Conservation (phyloP, 2,329 filamentous ascomycete genomes). For the Penicillium sp. region DNA sequence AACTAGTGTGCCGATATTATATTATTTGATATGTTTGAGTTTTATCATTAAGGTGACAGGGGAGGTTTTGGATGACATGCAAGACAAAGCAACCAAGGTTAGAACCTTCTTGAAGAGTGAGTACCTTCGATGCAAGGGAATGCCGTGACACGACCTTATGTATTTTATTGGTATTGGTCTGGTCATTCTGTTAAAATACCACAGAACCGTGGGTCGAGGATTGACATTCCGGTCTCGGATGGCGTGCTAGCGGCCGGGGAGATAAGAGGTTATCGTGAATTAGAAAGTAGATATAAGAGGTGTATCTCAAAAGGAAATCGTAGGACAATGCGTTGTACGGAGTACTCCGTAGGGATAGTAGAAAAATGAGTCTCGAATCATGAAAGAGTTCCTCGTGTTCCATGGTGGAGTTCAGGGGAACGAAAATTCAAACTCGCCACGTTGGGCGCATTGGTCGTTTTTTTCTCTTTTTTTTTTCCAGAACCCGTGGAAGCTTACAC, state of each 20-base stretch:
- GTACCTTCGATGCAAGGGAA: conserved; percentile 18
- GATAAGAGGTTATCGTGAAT: conserved; percentile 5
- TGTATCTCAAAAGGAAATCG: neutral
- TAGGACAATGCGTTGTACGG: neutral
- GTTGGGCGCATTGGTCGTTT: conserved; percentile 4
- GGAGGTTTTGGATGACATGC: conserved; percentile 16
- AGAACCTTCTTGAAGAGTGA: neutral
- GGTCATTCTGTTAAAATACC: neutral
- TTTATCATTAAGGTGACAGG: conserved; percentile 2
- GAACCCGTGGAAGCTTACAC: conserved; percentile 9
- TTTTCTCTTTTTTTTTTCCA: neutral
- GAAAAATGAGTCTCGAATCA: neutral
- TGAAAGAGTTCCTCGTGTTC: neutral
- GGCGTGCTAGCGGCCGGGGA: conserved; percentile 19
- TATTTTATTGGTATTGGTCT: neutral
- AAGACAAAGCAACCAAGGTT: conserved; percentile 1
- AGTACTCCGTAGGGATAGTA: neutral
- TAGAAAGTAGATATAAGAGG: neutral
- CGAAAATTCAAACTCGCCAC: conserved; percentile 6
- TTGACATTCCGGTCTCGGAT: conserved; percentile 23
- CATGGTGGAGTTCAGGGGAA: conserved; percentile 7
- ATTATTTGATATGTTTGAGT: neutral
- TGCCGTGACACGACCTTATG: conserved; percentile 1
- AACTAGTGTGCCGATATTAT: neutral
- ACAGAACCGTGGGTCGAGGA: conserved; percentile 20